Conservation (phyloP, 208 protist species). For the Leishmania lainsoni region DNA sequence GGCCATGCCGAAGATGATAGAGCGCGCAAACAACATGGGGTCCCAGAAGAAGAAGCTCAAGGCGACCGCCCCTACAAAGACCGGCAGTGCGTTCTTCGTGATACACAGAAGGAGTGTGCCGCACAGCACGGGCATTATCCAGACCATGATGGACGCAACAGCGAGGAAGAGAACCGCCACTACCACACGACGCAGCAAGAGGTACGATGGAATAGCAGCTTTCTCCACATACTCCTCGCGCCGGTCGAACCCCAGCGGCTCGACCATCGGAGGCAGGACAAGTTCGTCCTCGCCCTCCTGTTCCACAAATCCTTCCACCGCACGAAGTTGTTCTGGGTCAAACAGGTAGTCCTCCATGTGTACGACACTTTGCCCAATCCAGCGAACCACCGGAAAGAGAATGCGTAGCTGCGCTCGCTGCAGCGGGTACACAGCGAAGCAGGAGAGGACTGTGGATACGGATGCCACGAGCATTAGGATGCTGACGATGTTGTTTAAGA, state of each 20-base stretch:
- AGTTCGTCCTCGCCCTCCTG: conserved; percentile 38
- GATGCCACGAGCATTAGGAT: not conserved
- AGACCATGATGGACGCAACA: conserved; percentile 40
- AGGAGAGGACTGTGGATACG: conserved; percentile 11
- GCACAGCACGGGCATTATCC: conserved; percentile 41
- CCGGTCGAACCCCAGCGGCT: conserved; percentile 38
- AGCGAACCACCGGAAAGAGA: conserved; percentile 42
- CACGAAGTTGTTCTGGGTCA: conserved; percentile 40
- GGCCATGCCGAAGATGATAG: conserved; percentile 10
- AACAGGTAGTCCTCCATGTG: conserved; percentile 74
- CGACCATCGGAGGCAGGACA: conserved; percentile 37
- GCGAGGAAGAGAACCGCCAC: conserved; percentile 64
- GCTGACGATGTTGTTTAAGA: conserved; percentile 6
- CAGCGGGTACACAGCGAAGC: conserved; percentile 44
- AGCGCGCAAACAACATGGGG: conserved; percentile 17
- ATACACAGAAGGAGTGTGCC: conserved; percentile 32
- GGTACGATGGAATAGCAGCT: conserved; percentile 26
- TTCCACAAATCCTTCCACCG: conserved; percentile 45
- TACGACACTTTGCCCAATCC: conserved; percentile 43
- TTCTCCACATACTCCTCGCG: conserved; percentile 47
- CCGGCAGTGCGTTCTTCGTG: conserved; percentile 16
- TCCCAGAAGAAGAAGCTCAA: conserved; percentile 56
- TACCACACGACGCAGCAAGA: conserved; percentile 43
- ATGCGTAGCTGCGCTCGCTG: conserved; percentile 52
- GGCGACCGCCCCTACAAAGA: conserved; percentile 37